Evolutionary conservation across 1,284 basidiomycete genomes (phyloP), one percentile per base, ranked within the genome.

Genomic region (Singerocomus rubriflavus): DNA sequence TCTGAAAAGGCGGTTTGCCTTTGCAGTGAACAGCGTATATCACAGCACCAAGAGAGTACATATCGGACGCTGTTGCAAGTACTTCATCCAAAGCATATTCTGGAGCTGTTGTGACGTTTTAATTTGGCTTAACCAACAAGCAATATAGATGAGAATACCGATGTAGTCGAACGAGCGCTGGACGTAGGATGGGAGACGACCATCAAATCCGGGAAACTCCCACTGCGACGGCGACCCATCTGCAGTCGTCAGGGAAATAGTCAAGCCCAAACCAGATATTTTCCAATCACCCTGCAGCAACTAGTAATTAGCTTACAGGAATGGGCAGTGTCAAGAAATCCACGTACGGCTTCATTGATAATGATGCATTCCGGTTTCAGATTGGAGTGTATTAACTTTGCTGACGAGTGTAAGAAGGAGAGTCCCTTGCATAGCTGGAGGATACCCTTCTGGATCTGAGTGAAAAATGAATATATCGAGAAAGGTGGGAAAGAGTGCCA

Each of bases 161-260:
- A 96, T 88, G 66, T 94, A 98, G 70, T 99, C 95, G 60, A 97
- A 91, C 48, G 93, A 93, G 52, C 93, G 84, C 68, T 97, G 94
- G 4, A 93, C 81, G 59, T 91, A 91, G 10, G 83, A 71, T 0
- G 93, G 91, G 25, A 92, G 71, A 41, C 86, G 78, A 14, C 83
- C 83, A 68, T 98, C 94, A 56, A 87, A 89, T 29, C 91, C 88
- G 0, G 94, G 94, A 62, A 91, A 96, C 54, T 90, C 85, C 85
- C 92, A 97, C 27, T 83, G 82, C 1, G 91, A 84, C 0, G 85
- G 76, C 5, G 80, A 75, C 1, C 92, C 93, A 55, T 90, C 84
- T 1, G 85, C 71, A 30, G 78, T 74, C 32, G 81, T 72, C 3
- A 98, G 74, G 2, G 91, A 80, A 14, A 95, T 93, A 0, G 92